phyloP scores from a whole-genome alignment of 108 stramenopile species.

The Conticribra guillardii region DNA sequence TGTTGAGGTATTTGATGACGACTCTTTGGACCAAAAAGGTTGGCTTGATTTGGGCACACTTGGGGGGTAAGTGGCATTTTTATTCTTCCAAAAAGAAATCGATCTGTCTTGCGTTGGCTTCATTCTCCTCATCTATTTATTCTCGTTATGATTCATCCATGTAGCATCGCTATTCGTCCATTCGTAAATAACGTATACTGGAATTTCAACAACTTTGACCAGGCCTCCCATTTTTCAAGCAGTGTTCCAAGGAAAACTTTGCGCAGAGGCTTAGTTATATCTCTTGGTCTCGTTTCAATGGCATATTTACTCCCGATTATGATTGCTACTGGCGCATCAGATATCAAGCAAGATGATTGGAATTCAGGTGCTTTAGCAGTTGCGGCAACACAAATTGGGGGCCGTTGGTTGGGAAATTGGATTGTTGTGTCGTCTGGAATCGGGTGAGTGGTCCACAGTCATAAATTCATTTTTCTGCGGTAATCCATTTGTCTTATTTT shows the following conservation, averaged over 20 bases:
- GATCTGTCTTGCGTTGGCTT: no score
- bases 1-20: slow-evolving; percentile 34
- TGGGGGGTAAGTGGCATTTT: no score
- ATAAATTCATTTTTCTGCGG: no score
- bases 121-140: not conserved
- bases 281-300: slow-evolving; percentile 42
- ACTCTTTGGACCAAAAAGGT: slow-evolving; percentile 24
- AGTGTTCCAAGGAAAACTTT: slow-evolving; percentile 55
- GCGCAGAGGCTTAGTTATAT: slow-evolving; percentile 41
- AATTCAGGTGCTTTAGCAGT: slow-evolving; percentile 65
- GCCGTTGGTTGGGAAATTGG: slow-evolving; percentile 73
- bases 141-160: not conserved
- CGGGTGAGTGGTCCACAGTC: no score
- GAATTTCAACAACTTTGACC: slow-evolving; percentile 73
- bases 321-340: slow-evolving; percentile 50
- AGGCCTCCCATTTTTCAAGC: slow-evolving; percentile 62
- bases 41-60: slow-evolving; percentile 28
- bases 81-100: no score
- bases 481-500: no score
- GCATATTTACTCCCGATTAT: slow-evolving; percentile 60
- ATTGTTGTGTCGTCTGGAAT: slow-evolving; percentile 58
- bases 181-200: slow-evolving; percentile 78
- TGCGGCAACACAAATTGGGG: slow-evolving; percentile 60
- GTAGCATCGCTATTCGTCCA: slow-evolving; percentile 24
- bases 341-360: slow-evolving; percentile 54